These are phyloP conservation scores for Carex parvula DNA, from an alignment of 176 grass and related monocot species.

Conservation along the genomic window DNA sequence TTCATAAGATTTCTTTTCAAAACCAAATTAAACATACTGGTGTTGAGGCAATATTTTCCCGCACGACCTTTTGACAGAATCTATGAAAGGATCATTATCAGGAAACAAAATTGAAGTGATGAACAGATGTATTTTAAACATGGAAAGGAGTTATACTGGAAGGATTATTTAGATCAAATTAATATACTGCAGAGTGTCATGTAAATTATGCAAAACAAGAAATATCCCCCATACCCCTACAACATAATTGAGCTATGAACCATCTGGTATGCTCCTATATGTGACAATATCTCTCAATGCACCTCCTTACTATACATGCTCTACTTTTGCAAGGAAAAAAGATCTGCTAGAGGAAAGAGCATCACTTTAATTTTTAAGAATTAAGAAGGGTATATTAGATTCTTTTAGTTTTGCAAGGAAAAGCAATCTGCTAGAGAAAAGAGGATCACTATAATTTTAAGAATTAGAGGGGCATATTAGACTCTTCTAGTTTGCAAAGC, in stretches of 20 bases:
- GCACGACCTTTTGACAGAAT: background rate
- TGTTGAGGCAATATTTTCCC: background rate
- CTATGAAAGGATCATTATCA: background rate
- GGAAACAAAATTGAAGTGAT: background rate
- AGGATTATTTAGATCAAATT: background rate
- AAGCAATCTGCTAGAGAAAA: background rate
- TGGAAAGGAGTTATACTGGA: background rate
- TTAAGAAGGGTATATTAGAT: background rate
- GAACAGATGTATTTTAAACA: background rate
- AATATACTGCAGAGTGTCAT: background rate
- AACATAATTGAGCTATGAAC: constrained; percentile 1
- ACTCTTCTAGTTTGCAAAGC: background rate
- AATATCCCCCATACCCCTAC: background rate
- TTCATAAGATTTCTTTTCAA: background rate
- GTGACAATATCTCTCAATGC: background rate
- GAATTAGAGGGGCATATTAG: background rate
- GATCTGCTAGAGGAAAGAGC: background rate
- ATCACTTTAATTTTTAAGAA: background rate
- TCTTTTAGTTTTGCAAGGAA: background rate
- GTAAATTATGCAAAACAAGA: constrained; percentile 3
- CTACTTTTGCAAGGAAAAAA: background rate
- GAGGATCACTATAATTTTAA: background rate
- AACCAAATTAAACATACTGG: background rate
- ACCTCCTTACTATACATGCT: background rate
- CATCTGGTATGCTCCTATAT: background rate